These are phyloP conservation scores for Mucor circinelloides DNA, from an alignment of 371 early-diverging fungal genomes.

Conservation along the genomic window DNA sequence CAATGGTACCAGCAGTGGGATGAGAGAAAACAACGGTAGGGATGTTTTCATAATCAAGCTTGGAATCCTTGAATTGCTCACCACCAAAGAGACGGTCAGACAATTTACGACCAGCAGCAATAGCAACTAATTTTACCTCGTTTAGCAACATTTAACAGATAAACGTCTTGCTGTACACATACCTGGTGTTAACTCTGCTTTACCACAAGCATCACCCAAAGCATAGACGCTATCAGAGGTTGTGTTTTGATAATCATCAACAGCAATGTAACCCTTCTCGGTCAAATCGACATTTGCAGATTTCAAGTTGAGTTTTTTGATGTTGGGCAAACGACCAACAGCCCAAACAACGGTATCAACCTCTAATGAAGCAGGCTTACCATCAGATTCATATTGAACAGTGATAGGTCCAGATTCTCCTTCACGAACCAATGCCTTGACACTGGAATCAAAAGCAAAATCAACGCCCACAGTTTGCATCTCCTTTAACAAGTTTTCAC, in stretches of 20 bases:
- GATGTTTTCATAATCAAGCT: constrained; percentile 92
- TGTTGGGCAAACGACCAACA: constrained; percentile 86
- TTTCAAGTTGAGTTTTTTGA: constrained; percentile 70
- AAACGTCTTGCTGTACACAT: background rate
- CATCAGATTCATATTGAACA: constrained; percentile 47
- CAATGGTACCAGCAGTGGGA: constrained; percentile 90
- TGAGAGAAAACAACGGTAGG: constrained; percentile 98
- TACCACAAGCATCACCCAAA: constrained; percentile 95
- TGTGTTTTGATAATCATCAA: constrained; percentile 91
- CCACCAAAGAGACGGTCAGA: constrained; percentile 91
- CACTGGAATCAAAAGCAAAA: constrained; percentile 71
- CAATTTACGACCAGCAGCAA: constrained; percentile 93
- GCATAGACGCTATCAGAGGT: constrained; percentile 73
- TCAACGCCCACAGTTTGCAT: constrained; percentile 75
- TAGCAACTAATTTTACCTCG: constrained; percentile 66
- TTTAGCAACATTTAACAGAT: background rate
- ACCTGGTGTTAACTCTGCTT: constrained; percentile 91
- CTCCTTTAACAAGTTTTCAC: constrained; percentile 78
- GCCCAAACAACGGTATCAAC: constrained; percentile 84
- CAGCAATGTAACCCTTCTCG: constrained; percentile 70
- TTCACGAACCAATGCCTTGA: constrained; percentile 50
- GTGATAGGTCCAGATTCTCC: constrained; percentile 39
- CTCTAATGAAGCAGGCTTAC: constrained; percentile 39
- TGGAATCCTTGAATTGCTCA: constrained; percentile 63
- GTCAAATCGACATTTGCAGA: constrained; percentile 66